Base-by-base conservation (phyloP, 2,329 filamentous ascomycete genomes). In the Pseudocercospora crystallina region DNA sequence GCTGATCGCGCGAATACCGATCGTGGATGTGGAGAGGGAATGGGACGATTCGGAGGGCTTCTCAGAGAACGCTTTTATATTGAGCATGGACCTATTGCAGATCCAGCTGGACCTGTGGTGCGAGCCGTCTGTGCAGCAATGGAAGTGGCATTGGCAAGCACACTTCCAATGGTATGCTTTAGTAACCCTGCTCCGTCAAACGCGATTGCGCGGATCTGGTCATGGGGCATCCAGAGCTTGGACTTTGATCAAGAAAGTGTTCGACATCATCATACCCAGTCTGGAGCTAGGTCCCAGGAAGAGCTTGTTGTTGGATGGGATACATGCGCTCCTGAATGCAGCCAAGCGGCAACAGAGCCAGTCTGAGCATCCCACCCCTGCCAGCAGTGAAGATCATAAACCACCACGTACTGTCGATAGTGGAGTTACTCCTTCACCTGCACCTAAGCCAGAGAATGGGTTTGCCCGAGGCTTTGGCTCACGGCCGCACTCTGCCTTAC, bases 111-210 rank as follows among this genome's bases (percentile, higher is more conserved):
- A 62, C 36, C 35, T 64, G 17, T 61, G 59, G 57, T 57, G 48
- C 9, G 60, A 62, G 39, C 60, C 61, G 9, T 51, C 53, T 20
- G 49, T 64, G 8, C 60, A 59, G 34, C 59, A 54, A 31, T 64
- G 61, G 61, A 53, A 52, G 20, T 64, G 61, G 61, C 60, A 62
- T 33, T 64, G 60, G 60, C 54, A 58, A 42, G 58, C 56, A 3
- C 57, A 59, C 26, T 62, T 62, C 42, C 61, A 62, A 38, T 64
- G 61, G 61, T 64, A 61, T 53, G 60, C 60, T 5, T 40, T 64
- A 9, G 59, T 58, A 8, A 58, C 47, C 34, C 44, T 64, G 13
- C 49, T 64, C 8, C 57, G 59, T 5, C 61, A 64, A 29, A 62
- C 57, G 8, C 53, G 60, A 15, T 32, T 61, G 33, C 58, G 60